Conservation (phyloP, 2,329 filamentous ascomycete genomes). For the Xylaria sp. region DNA sequence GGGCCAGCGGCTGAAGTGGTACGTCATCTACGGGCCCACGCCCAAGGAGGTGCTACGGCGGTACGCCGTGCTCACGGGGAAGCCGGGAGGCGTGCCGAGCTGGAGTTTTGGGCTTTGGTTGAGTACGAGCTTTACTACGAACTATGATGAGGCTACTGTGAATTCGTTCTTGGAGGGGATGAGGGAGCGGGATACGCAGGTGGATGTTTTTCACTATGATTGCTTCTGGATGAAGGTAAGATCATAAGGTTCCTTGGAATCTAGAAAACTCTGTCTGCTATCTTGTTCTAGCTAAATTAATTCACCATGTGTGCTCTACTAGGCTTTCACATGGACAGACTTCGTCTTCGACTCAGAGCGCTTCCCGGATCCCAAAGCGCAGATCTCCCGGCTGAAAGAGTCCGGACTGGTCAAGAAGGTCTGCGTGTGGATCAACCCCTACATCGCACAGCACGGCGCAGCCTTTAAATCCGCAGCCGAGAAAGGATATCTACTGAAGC, state of each 20-base stretch:
- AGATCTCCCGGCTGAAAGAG: constrained; percentile 72
- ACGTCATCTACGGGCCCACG: constrained; percentile 75
- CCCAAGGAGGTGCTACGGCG: constrained; percentile 77
- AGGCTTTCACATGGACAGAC: constrained; percentile 78
- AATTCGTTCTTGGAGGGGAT: constrained; percentile 76
- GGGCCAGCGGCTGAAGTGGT: constrained; percentile 77
- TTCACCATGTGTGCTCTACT: background rate
- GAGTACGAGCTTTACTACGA: constrained; percentile 79
- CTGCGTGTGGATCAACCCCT: constrained; percentile 82
- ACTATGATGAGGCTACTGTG: constrained; percentile 77
- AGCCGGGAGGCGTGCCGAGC: constrained; percentile 70
- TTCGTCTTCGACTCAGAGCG: constrained; percentile 75
- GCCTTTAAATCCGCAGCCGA: constrained; percentile 72
- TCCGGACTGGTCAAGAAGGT: constrained; percentile 71
- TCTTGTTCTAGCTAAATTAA: background rate
- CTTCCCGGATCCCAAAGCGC: constrained; percentile 74
- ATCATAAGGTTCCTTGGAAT: background rate
- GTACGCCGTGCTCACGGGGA: constrained; percentile 75
- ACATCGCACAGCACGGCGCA: constrained; percentile 75
- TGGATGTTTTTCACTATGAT: constrained; percentile 81
- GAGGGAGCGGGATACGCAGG: constrained; percentile 70
- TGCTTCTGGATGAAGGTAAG: constrained; percentile 77
- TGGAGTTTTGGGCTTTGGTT: constrained; percentile 85
- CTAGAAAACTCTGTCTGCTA: background rate
- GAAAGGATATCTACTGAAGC: constrained; percentile 76